A percentile compares a stretch with the other conserved stretches of the same genome.
Evolutionary conservation across 1,284 basidiomycete genomes (phyloP).

Genomic region (Testicularia cyperi): DNA sequence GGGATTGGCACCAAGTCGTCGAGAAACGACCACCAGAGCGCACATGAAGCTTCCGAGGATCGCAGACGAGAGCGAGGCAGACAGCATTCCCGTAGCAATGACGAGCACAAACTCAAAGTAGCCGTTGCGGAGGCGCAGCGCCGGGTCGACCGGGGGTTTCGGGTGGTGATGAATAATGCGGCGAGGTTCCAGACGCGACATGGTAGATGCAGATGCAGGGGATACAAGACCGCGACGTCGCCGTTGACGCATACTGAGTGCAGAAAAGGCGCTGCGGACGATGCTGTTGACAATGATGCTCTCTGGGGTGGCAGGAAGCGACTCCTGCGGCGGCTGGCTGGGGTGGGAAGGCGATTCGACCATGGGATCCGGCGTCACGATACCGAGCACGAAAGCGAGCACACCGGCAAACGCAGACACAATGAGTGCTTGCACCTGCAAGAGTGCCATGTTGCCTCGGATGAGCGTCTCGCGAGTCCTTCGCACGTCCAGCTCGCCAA

Average conservation of each 20-base stretch:
- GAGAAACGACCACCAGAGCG: slow-evolving; percentile 75
- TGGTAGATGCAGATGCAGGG: background rate
- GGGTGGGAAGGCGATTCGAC: slow-evolving; percentile 9
- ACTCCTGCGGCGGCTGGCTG: slow-evolving; percentile 1
- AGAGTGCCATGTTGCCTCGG: slow-evolving; percentile 77
- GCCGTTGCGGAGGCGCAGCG: slow-evolving; percentile 56
- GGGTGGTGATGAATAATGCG: slow-evolving; percentile 56
- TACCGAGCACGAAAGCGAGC: slow-evolving; percentile 74
- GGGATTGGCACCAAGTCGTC: slow-evolving; percentile 76
- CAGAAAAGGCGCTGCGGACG: slow-evolving; percentile 17
- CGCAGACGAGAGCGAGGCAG: slow-evolving; percentile 76
- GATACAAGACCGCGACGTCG: slow-evolving; percentile 14
- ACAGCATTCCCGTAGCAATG: slow-evolving; percentile 82
- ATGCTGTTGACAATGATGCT: slow-evolving; percentile 23
- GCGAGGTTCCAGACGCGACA: slow-evolving; percentile 17
- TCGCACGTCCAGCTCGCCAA: slow-evolving; percentile 82
- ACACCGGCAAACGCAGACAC: slow-evolving; percentile 84
- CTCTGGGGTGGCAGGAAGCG: slow-evolving; percentile 8
- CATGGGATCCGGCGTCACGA: slow-evolving; percentile 14
- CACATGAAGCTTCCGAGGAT: slow-evolving; percentile 92
- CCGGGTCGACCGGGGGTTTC: slow-evolving; percentile 54
- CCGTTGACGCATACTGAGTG: slow-evolving; percentile 14
- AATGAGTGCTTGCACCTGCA: slow-evolving; percentile 89
- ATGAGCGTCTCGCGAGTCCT: slow-evolving; percentile 71
- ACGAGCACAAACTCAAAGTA: slow-evolving; percentile 74